These are phyloP conservation scores for Saccharum officinarum DNA, from an alignment of 176 grass and related monocot genomes.

Conservation along the genomic window DNA sequence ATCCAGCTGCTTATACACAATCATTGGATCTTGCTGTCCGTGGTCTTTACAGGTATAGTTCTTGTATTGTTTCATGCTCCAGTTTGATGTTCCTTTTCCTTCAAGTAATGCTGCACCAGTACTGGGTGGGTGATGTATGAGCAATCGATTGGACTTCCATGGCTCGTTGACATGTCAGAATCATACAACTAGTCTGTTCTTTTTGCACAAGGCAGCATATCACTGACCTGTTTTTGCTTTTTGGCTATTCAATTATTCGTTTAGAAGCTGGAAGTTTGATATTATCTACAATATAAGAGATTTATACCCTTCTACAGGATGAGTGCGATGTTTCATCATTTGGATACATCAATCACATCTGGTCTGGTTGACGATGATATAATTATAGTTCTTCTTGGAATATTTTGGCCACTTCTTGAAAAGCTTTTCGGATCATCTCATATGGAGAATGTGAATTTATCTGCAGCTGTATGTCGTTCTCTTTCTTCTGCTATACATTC, in stretches of 20 bases:
- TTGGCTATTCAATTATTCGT: background rate
- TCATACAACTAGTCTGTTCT: background rate
- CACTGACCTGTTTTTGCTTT: background rate
- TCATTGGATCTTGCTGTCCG: conserved; percentile 66
- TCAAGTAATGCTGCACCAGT: background rate
- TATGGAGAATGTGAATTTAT: conserved; percentile 84
- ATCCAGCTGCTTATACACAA: conserved; percentile 65
- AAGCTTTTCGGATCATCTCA: conserved; percentile 79
- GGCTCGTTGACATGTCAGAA: background rate
- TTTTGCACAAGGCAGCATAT: background rate
- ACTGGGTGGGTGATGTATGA: background rate
- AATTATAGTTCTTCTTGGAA: conserved; percentile 64
- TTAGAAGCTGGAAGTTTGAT: conserved; percentile 11
- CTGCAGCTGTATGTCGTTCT: conserved; percentile 75
- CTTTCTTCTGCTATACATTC: conserved; percentile 84
- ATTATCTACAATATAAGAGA: conserved; percentile 6
- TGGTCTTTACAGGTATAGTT: conserved; percentile 78
- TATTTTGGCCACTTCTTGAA: conserved; percentile 92
- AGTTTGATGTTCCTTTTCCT: conserved; percentile 9
- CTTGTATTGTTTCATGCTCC: conserved; percentile 7
- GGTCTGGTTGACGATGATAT: conserved; percentile 76
- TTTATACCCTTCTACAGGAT: conserved; percentile 59
- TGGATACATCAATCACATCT: conserved; percentile 44
- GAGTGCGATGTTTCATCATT: conserved; percentile 80
- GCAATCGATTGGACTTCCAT: conserved; percentile 8